Conservation (phyloP, 2,329 filamentous ascomycete genomes). For the Aureobasidium sp. region DNA sequence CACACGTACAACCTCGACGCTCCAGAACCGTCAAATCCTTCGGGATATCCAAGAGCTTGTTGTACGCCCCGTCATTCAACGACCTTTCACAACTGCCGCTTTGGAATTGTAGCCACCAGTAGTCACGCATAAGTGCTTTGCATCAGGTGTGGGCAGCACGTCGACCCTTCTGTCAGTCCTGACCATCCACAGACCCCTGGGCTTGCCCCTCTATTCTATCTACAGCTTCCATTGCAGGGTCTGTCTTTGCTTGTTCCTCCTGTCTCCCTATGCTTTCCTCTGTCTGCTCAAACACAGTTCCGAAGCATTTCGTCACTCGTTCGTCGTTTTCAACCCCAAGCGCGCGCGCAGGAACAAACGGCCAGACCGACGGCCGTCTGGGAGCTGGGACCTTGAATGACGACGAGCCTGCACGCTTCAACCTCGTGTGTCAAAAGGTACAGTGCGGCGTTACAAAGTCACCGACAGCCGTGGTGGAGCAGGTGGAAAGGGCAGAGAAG, state of each 20-base stretch:
- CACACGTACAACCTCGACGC: neutral
- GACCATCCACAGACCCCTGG: neutral
- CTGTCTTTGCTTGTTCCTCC: neutral
- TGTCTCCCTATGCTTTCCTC: neutral
- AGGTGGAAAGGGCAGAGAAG: neutral
- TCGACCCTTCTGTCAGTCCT: neutral
- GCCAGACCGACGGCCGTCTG: neutral
- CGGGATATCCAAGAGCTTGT: neutral
- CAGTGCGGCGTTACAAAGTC: neutral
- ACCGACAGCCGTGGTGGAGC: neutral
- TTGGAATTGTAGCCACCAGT: slow-evolving; percentile 6
- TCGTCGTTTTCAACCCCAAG: neutral
- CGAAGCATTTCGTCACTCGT: neutral
- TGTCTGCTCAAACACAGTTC: neutral
- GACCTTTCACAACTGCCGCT: slow-evolving; percentile 10
- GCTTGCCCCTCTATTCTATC: neutral
- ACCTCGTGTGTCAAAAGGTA: slow-evolving; percentile 2
- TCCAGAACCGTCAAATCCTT: slow-evolving; percentile 8
- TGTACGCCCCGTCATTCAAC: slow-evolving; percentile 7
- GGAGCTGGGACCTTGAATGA: neutral
- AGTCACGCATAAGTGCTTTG: neutral
- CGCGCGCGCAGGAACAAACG: neutral
- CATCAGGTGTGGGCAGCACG: neutral
- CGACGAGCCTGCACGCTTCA: neutral
- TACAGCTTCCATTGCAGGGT: neutral